A percentile compares a stretch with the other conserved stretches of the same genome.
phyloP scores from a whole-genome alignment of 1,284 basidiomycete species.

The Coniophora puteana region DNA sequence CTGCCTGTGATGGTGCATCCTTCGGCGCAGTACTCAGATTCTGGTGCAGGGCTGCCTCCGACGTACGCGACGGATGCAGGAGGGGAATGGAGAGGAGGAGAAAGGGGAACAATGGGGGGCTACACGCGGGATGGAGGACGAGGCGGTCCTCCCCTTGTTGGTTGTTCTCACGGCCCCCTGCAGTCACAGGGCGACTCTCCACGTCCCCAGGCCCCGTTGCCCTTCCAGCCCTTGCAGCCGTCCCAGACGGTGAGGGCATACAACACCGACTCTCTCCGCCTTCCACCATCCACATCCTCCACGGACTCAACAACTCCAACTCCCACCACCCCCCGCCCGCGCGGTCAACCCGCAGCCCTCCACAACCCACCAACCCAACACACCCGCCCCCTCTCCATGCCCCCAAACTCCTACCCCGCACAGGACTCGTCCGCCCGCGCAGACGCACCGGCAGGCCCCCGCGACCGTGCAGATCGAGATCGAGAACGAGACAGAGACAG shows the following conservation, averaged over 20 bases:
- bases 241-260: conserved; percentile 13
- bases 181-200: conserved; percentile 4
- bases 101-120: too few relatives aligned
- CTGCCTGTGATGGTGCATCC: conserved; percentile 18
- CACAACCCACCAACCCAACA: conserved; percentile 40
- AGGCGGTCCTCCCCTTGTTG: too few relatives aligned
- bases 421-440: conserved; percentile 30
- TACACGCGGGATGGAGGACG: too few relatives aligned
- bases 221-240: conserved; percentile 10
- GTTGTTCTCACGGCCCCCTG: too few relatives aligned
- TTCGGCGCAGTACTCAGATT: conserved; percentile 20
- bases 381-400: conserved; percentile 70
- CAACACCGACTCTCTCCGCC: conserved; percentile 8
- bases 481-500: too few relatives aligned
- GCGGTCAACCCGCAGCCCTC: conserved; percentile 20
- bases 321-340: conserved; percentile 20
- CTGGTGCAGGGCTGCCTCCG: too few relatives aligned
- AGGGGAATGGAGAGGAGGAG: too few relatives aligned
- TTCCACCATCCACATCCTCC: conserved; percentile 10
- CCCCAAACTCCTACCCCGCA: conserved; percentile 38
- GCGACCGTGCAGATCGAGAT: too few relatives aligned
- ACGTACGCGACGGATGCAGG: too few relatives aligned
- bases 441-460: too few relatives aligned
- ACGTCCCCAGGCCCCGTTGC: conserved; percentile 22
- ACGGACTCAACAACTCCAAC: conserved; percentile 14